Conservation (phyloP, 108 stramenopile genomes). For the Cyclotella baltica region DNA sequence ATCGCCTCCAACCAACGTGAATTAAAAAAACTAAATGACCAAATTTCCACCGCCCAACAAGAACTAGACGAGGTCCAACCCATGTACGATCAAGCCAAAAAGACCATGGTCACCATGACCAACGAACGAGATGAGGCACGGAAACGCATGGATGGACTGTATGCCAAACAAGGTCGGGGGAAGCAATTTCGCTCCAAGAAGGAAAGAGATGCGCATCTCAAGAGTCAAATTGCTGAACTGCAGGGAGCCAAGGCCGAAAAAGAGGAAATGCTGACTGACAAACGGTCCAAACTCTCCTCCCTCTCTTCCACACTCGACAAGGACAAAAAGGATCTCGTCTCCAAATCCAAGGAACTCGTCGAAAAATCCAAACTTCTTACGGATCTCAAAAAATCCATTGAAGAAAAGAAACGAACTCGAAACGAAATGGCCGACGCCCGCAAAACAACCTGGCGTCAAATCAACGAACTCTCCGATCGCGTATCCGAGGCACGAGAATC, state of each 20-base stretch:
- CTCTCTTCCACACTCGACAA: slow-evolving; percentile 55
- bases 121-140: slow-evolving; percentile 68
- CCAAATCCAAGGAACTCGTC: slow-evolving; percentile 59
- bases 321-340: slow-evolving; percentile 47
- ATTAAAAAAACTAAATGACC: slow-evolving; percentile 58
- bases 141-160: slow-evolving; percentile 80
- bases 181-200: slow-evolving; percentile 84
- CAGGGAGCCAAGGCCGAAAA: slow-evolving; percentile 68
- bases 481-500: slow-evolving; percentile 74
- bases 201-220: slow-evolving; percentile 85
- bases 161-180: slow-evolving; percentile 93
- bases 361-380: slow-evolving; percentile 59
- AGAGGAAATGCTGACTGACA: slow-evolving; percentile 52
- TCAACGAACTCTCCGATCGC: slow-evolving; percentile 70
- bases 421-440: slow-evolving; percentile 80
- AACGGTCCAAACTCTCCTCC: slow-evolving; percentile 70
- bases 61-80: slow-evolving; percentile 69
- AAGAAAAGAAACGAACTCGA: slow-evolving; percentile 68
- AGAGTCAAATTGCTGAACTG: slow-evolving; percentile 71
- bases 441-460: slow-evolving; percentile 74
- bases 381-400: slow-evolving; percentile 62
- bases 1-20: slow-evolving; percentile 64
- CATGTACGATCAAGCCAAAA: slow-evolving; percentile 68
- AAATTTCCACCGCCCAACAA: slow-evolving; percentile 60
- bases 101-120: slow-evolving; percentile 53